Conservation (phyloP, 139 green algal genomes). For the Chlamydomonas eustigma region DNA sequence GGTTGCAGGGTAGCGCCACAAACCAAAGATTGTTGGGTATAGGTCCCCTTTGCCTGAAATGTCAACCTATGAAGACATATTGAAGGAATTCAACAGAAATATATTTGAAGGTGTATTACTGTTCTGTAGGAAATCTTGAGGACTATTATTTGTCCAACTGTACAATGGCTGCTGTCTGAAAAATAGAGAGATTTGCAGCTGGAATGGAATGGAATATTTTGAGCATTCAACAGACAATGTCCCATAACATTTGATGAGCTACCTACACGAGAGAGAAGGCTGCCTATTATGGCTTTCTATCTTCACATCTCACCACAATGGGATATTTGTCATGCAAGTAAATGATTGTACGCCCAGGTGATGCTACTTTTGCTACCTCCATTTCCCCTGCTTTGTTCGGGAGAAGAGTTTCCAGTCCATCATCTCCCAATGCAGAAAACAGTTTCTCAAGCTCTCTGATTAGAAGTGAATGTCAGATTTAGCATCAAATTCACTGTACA, state of each 20-base stretch:
- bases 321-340: slow-evolving; percentile 22
- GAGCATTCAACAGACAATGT: too few relatives aligned
- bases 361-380: slow-evolving; percentile 43
- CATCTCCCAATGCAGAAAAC: slow-evolving; percentile 3
- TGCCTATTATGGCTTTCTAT: too few relatives aligned
- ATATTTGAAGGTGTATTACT: too few relatives aligned
- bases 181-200: too few relatives aligned
- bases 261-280: too few relatives aligned
- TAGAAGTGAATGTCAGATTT: not conserved
- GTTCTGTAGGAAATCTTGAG: too few relatives aligned
- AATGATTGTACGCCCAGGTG: slow-evolving; percentile 23
- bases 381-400: slow-evolving; percentile 54
- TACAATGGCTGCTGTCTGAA: too few relatives aligned
- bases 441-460: not conserved
- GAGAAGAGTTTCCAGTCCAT: slow-evolving; percentile 40
- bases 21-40: slow-evolving; percentile 48
- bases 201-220: too few relatives aligned
- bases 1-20: slow-evolving; percentile 36
- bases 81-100: too few relatives aligned
- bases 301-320: too few relatives aligned
- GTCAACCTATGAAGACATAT: slow-evolving; percentile 43
- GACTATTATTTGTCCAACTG: too few relatives aligned
- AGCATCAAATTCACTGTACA: not conserved
- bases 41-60: slow-evolving; percentile 46
- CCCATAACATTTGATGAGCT: too few relatives aligned